Evolutionary conservation across 106 monocot species (phyloP).

Genomic region (Acanthochlamys bracteata): DNA sequence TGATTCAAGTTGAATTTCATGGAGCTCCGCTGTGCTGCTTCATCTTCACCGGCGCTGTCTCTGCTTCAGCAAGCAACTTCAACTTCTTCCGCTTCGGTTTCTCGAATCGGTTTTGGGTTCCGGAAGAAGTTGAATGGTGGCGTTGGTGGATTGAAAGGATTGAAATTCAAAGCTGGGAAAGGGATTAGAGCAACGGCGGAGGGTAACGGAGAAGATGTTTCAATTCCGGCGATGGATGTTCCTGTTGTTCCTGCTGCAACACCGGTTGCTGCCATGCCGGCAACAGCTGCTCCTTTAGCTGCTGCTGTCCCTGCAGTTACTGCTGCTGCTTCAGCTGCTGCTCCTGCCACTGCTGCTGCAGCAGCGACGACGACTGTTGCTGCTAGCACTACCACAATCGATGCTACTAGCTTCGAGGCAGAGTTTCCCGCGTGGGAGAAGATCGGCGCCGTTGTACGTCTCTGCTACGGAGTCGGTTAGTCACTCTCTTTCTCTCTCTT

Average conservation of each 20-base stretch:
- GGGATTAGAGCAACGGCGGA: constrained; percentile 27
- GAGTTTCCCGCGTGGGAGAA: constrained; percentile 75
- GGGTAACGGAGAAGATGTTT: constrained; percentile 22
- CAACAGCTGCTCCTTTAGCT: not conserved
- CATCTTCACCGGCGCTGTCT: constrained; percentile 1
- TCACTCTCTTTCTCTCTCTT: not conserved
- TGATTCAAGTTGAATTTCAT: not conserved
- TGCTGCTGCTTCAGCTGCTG: constrained; percentile 13
- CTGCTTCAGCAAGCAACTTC: constrained; percentile 1
- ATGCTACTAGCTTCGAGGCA: constrained; percentile 18
- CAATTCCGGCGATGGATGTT: constrained; percentile 4
- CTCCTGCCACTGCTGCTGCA: constrained; percentile 7
- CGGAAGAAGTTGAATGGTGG: not conserved
- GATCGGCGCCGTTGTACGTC: constrained; percentile 71
- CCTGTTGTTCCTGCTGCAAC: not conserved
- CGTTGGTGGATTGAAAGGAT: not conserved
- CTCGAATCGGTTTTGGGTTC: not conserved
- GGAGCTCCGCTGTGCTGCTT: constrained; percentile 19
- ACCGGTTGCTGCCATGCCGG: not conserved
- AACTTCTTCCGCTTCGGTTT: constrained; percentile 11
- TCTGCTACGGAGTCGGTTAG: constrained; percentile 84
- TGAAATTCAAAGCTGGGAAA: too few relatives aligned
- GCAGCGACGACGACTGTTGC: constrained; percentile 23
- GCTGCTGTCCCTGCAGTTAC: constrained; percentile 3
- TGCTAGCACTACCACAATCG: constrained; percentile 12